These are phyloP conservation scores for Exophiala spinifera DNA, from an alignment of 2,329 filamentous ascomycete genomes.

Conservation along the genomic window DNA sequence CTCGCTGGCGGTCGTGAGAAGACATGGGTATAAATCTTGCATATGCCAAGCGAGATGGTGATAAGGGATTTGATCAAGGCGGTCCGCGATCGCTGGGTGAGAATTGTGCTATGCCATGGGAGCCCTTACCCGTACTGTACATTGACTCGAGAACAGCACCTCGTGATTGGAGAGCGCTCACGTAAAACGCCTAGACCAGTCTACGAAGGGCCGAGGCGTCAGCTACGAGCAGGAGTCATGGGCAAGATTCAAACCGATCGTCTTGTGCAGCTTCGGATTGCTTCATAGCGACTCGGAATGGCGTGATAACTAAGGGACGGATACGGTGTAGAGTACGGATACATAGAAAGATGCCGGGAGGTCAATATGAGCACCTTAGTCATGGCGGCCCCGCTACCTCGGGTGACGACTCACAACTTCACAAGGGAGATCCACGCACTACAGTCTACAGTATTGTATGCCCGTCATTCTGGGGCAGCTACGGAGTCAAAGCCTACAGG, in stretches of 20 bases:
- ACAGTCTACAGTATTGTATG: too few relatives aligned
- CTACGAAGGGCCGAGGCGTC: neutral
- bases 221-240: neutral
- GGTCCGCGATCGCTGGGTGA: neutral
- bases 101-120: neutral
- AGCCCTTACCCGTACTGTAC: too few relatives aligned
- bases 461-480: neutral
- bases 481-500: too few relatives aligned
- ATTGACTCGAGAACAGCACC: neutral
- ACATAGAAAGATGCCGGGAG: too few relatives aligned
- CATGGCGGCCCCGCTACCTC: neutral
- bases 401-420: too few relatives aligned
- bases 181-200: neutral
- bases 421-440: neutral
- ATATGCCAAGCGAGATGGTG: neutral
- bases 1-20: conserved; percentile 8
- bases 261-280: neutral
- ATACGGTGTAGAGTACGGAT: neutral
- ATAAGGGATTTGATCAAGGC: neutral
- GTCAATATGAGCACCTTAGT: too few relatives aligned
- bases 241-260: neutral
- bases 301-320: neutral
- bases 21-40: conserved; percentile 12
- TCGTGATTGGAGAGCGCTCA: neutral
- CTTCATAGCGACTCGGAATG: neutral